Evolutionary conservation across 805 yeast genomes (phyloP), one percentile per base, ranked within the genome.

Genomic region (Priceomyces medius): DNA sequence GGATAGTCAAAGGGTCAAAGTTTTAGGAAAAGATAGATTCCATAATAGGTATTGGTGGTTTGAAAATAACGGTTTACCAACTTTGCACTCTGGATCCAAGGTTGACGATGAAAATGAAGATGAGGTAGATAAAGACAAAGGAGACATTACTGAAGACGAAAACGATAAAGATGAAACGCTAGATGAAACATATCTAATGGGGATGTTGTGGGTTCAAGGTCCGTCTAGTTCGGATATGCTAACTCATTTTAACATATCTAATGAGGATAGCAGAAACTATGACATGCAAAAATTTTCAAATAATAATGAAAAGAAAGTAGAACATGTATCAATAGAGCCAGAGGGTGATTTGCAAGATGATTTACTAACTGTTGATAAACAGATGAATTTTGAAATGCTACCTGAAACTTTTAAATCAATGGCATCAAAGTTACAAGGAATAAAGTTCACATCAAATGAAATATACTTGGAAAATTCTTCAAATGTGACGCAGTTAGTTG

Each of bases 1-100:
- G 37, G 96, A 90, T 54, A 73, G 83, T 45, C 96, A 88, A 57
- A 66, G 98, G 43, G 73, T 89, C 36, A 77, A 77, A 41, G 71
- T 79, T 21, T 66, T 93, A 20, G 99, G 99, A 2, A 75, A 81
- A 44, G 99, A 93, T 61, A 68, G 96, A 38, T 77, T 79, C 44
- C 89, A 72, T 59, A 93, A 93, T 65, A 72, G 90, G 49, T 93
- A 91, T 59, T 93, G 96, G 95, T 93, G 96, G 96, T 81, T 89
- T 56, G 98, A 91, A 55, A 73, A 74, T 47, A 84, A 85, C 55
- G 99, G 98, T 0, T 69, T 88, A 36, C 88, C 89, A 3, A 70
- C 71, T 6, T 53, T 73, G 28, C 71, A 67, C 38, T 68, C 67
- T 9, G 58, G 62, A 27, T 34, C 54, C 3, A 67, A 55, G 16